phyloP scores from a whole-genome alignment of 164 flowering plant genomes.

The Vitis cinerea region DNA sequence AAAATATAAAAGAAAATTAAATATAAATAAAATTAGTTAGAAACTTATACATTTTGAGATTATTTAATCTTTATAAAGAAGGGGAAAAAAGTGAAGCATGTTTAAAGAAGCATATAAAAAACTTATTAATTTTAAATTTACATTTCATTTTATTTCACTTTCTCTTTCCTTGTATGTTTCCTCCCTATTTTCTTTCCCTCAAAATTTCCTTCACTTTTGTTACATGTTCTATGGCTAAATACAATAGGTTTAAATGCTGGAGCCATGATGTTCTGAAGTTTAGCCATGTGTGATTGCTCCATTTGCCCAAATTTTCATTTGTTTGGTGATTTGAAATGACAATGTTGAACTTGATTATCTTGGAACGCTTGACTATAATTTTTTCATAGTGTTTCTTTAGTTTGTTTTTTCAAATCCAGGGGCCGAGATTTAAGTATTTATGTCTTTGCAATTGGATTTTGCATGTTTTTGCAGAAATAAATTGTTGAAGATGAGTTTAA shows the following conservation, averaged over 20 bases:
- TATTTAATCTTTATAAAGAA: too few species aligned
- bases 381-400: not conserved
- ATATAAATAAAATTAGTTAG: too few species aligned
- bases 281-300: not conserved
- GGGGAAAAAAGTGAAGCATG: too few species aligned
- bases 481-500: slow-evolving; percentile 42
- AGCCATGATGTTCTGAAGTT: not conserved
- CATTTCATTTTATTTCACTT: too few species aligned
- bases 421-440: too few species aligned
- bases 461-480: slow-evolving; percentile 5
- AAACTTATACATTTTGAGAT: too few species aligned
- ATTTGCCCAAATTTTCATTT: not conserved
- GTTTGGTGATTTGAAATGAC: not conserved
- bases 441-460: not conserved
- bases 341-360: not conserved
- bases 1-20: too few species aligned
- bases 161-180: too few species aligned
- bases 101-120: too few species aligned
- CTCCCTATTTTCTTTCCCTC: too few species aligned
- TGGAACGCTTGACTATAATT: not conserved
- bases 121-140: too few species aligned
- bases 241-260: not conserved
- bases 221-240: not conserved
- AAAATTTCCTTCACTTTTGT: too few species aligned
- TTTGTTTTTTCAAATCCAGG: not conserved